Evolutionary conservation across 345 rosid genomes (phyloP), one percentile per base, ranked within the genome.

Genomic region (Eucalyptus tenuipes): DNA sequence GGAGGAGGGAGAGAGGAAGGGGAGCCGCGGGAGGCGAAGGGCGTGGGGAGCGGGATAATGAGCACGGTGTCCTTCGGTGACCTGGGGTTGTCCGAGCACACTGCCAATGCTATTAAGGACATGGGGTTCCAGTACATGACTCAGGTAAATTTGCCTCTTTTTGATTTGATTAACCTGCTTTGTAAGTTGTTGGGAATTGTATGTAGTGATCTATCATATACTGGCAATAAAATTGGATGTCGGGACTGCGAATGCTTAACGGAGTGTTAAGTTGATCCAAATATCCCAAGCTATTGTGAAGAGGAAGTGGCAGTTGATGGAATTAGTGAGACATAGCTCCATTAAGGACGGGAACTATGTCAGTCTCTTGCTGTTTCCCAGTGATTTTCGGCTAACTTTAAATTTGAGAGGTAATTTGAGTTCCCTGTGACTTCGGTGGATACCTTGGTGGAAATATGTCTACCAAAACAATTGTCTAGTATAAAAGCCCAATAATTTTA

Each of bases 81-180:
- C 2, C 87, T 97, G 44, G 95, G 93, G 52, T 90, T 97, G 86
- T 95, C 99, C 85, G 95, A 95, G 75, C 95, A 89, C 24, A 97
- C 99, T 64, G 91, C 89, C 57, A 89, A 88, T 87, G 96, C 98
- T 59, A 95, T 98, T 88, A 92, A 95, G 90, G 95, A 94, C 59
- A 97, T 95, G 95, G 96, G 96, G 15, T 98, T 97, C 88, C 88
- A 92, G 93, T 90, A 92, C 90, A 93, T 97, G 98, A 98, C 99
- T 40, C 98, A 96, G 96, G 99, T 97, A 53, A 25, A 45, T 86
- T 66, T 86, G 47, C 57, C 25, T 84, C 33, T 53, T 13, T 22
- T 24, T 71, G 10, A 15, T 66, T 88, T 20, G 33, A 25, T 82
- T 86, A n/a, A 10, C 13, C 68, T 44, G 44, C 22, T 82, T 87